phyloP scores from a whole-genome alignment of 208 protist genomes.

The Phytomonas francai region DNA sequence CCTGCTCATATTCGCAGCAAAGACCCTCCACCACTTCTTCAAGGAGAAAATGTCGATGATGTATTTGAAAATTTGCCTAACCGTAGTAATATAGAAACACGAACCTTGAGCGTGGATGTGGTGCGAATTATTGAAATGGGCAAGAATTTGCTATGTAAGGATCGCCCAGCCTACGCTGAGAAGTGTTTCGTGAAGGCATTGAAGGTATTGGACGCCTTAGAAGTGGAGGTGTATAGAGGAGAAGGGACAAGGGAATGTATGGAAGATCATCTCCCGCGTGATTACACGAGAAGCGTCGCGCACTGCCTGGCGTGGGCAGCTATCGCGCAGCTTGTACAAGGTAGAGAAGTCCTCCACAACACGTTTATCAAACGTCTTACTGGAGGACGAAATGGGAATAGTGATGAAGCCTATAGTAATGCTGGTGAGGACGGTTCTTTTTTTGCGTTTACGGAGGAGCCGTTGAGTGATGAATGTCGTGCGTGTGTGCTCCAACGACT shows the following conservation, averaged over 20 bases:
- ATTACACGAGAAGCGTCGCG: slow-evolving; percentile 52
- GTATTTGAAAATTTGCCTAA: background rate
- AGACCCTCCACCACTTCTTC: slow-evolving; percentile 38
- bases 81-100: background rate
- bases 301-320: slow-evolving; percentile 60
- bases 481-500: slow-evolving; percentile 30
- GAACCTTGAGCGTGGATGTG: slow-evolving; percentile 54
- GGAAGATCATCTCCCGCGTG: background rate
- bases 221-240: slow-evolving; percentile 17
- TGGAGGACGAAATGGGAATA: background rate
- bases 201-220: slow-evolving; percentile 47
- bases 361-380: slow-evolving; percentile 27
- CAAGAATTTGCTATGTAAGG: slow-evolving; percentile 39
- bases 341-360: slow-evolving; percentile 21
- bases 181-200: slow-evolving; percentile 77
- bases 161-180: slow-evolving; percentile 62
- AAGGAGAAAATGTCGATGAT: slow-evolving; percentile 13
- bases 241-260: background rate
- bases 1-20: background rate
- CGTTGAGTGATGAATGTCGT: slow-evolving; percentile 44
- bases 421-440: slow-evolving; percentile 7
- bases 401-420: background rate
- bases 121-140: slow-evolving; percentile 59
- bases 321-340: slow-evolving; percentile 58
- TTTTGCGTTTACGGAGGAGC: slow-evolving; percentile 24